phyloP scores from a whole-genome alignment of 2,329 filamentous ascomycete genomes.

The Hyphodiscus sp. region DNA sequence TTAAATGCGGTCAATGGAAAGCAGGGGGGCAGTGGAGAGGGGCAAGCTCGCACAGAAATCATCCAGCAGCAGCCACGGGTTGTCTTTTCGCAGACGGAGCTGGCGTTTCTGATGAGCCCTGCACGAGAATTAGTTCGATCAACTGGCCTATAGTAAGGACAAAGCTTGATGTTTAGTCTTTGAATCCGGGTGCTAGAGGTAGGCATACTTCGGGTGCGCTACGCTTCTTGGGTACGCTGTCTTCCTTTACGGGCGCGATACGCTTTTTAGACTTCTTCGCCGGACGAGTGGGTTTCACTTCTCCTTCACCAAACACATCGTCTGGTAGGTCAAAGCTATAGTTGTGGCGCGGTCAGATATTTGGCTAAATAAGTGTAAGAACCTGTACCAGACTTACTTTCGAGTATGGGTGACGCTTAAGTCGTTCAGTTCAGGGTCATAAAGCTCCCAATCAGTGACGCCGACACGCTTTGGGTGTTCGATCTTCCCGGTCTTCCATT shows the following conservation, averaged over 20 bases:
- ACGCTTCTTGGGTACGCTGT: constrained; percentile 24
- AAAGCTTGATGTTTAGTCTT: constrained; percentile 7
- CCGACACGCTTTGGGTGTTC: too few relatives aligned
- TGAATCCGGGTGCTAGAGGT: constrained; percentile 3
- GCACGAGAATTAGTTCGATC: constrained; percentile 19
- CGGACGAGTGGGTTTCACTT: constrained; percentile 53
- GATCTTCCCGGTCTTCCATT: constrained; percentile 65
- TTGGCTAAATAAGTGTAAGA: neutral
- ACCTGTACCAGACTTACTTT: constrained; percentile 54
- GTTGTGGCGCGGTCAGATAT: constrained; percentile 19
- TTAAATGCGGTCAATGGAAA: constrained; percentile 27
- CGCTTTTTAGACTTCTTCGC: constrained; percentile 30
- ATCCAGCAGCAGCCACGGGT: constrained; percentile 26
- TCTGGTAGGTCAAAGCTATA: constrained; percentile 77
- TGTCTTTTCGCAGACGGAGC: constrained; percentile 28
- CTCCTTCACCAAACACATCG: constrained; percentile 80
- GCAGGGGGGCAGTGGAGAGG: constrained; percentile 13
- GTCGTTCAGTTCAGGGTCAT: constrained; percentile 67
- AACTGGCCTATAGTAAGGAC: neutral
- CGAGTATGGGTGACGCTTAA: constrained; percentile 69
- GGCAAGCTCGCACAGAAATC: constrained; percentile 25
- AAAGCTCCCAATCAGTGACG: constrained; percentile 70
- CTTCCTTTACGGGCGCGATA: constrained; percentile 9
- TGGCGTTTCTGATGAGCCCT: constrained; percentile 23
- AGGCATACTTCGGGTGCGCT: constrained; percentile 27